phyloP scores from a whole-genome alignment of 768 basidiomycete species.

The Floccularia luteovirens region DNA sequence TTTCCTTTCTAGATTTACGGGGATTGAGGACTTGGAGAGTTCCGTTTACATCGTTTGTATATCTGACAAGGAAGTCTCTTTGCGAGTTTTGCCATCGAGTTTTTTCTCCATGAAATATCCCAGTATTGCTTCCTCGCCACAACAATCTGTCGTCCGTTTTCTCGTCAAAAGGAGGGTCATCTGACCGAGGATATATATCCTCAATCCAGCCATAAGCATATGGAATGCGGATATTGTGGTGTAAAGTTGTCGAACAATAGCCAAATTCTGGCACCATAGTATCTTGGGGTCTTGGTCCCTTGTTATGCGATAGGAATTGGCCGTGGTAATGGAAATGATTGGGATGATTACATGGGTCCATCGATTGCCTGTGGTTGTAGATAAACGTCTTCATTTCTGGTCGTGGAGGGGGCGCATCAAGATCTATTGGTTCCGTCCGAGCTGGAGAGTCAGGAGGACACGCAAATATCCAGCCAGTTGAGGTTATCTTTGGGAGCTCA shows the following conservation, averaged over 20 bases:
- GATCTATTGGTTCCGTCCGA: slow-evolving; percentile 22
- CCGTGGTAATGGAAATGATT: slow-evolving; percentile 39
- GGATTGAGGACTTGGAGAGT: slow-evolving; percentile 30
- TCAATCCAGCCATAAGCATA: slow-evolving; percentile 40
- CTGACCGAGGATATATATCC: slow-evolving; percentile 26
- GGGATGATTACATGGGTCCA: slow-evolving; percentile 45
- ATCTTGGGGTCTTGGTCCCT: slow-evolving; percentile 35
- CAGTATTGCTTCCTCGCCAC: slow-evolving; percentile 75
- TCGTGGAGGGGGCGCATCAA: slow-evolving; percentile 24
- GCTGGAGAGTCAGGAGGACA: slow-evolving; percentile 30
- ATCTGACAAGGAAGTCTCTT: slow-evolving; percentile 36
- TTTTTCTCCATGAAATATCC: slow-evolving; percentile 33
- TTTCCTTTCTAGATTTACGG: slow-evolving; percentile 13
- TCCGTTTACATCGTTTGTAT: slow-evolving; percentile 31
- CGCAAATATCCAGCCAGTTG: slow-evolving; percentile 30
- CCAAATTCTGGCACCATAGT: slow-evolving; percentile 45
- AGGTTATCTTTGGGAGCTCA: slow-evolving; percentile 22
- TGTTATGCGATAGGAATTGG: slow-evolving; percentile 38
- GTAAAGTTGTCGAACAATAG: slow-evolving; percentile 38
- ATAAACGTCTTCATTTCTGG: slow-evolving; percentile 37
- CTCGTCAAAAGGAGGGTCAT: slow-evolving; percentile 59
- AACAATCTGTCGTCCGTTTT: slow-evolving; percentile 54
- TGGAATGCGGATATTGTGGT: slow-evolving; percentile 49
- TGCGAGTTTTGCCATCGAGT: slow-evolving; percentile 46
- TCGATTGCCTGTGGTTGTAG: slow-evolving; percentile 34